phyloP scores from a whole-genome alignment of 768 basidiomycete genomes.

The Suillus variegatus region DNA sequence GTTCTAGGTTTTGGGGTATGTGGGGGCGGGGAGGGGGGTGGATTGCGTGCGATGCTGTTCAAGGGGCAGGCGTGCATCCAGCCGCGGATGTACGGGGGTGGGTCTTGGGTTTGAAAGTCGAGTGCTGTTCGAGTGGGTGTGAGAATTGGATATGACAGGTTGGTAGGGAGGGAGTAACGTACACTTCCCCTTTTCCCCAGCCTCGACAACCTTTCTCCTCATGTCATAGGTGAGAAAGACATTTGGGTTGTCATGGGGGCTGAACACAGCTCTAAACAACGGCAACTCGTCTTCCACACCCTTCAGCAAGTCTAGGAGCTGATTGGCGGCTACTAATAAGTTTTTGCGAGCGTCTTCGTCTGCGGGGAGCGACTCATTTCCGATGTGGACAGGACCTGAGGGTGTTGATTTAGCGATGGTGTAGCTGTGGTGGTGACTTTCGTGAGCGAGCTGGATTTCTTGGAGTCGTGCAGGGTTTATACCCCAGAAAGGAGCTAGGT shows the following conservation, averaged over 20 bases:
- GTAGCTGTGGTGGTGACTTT: conserved; percentile 34
- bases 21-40: conserved; percentile 14
- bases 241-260: conserved; percentile 46
- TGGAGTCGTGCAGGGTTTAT: conserved; percentile 36
- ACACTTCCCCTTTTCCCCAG: conserved; percentile 19
- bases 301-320: conserved; percentile 42
- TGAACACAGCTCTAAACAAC: conserved; percentile 46
- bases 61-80: conserved; percentile 44
- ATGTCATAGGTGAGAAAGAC: conserved; percentile 37
- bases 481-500: conserved; percentile 47
- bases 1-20: conserved; percentile 11
- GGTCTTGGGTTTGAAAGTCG: neutral
- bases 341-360: neutral
- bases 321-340: conserved; percentile 24
- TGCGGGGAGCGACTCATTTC: conserved; percentile 17
- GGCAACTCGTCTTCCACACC: conserved; percentile 44
- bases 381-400: conserved; percentile 13
- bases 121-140: neutral
- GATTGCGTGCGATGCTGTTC: conserved; percentile 33
- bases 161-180: neutral
- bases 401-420: conserved; percentile 34
- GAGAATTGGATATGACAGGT: neutral
- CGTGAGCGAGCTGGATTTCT: conserved; percentile 29
- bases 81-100: conserved; percentile 18
- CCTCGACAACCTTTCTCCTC: conserved; percentile 32